These are phyloP conservation scores for Diaporthe ilicicola DNA, from an alignment of 2,329 filamentous ascomycete genomes.

Conservation along the genomic window DNA sequence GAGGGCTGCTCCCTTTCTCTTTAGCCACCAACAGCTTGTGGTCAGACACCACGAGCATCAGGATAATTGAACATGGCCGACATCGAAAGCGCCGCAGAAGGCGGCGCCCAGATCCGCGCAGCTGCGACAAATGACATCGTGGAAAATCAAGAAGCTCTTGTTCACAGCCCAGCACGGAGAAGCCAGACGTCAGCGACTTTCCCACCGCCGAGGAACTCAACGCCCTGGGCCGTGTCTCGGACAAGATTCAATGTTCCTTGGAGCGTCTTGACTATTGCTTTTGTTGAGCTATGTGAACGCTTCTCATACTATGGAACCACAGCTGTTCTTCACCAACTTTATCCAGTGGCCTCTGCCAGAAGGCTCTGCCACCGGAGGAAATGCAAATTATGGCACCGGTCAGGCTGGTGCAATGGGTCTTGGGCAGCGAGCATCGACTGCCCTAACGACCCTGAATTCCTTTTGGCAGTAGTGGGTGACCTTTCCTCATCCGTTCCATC, in stretches of 20 bases:
- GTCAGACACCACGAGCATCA: background rate
- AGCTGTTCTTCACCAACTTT: conserved; percentile 71
- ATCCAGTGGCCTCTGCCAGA: conserved; percentile 65
- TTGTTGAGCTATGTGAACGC: conserved; percentile 76
- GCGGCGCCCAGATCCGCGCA: conserved; percentile 16
- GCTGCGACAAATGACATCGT: conserved; percentile 2
- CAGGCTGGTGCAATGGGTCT: conserved; percentile 65
- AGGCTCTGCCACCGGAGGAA: conserved; percentile 63
- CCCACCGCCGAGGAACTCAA: conserved; percentile 61
- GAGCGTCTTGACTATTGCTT: conserved; percentile 69
- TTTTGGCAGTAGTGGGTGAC: too few relatives aligned
- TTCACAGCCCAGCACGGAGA: background rate
- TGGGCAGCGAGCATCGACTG: conserved; percentile 43
- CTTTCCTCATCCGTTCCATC: too few relatives aligned
- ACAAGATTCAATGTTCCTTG: conserved; percentile 66
- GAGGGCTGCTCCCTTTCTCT: background rate
- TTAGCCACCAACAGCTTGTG: background rate
- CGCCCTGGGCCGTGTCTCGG: conserved; percentile 62
- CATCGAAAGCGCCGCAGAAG: conserved; percentile 9
- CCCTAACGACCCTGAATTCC: conserved; percentile 53
- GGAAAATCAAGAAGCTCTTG: conserved; percentile 6
- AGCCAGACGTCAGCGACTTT: conserved; percentile 35
- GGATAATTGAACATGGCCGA: background rate
- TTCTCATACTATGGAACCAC: conserved; percentile 78
- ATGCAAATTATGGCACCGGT: conserved; percentile 45